These are phyloP conservation scores for Fistulinella cinereoalba DNA, from an alignment of 1,284 basidiomycete genomes.

Conservation along the genomic window DNA sequence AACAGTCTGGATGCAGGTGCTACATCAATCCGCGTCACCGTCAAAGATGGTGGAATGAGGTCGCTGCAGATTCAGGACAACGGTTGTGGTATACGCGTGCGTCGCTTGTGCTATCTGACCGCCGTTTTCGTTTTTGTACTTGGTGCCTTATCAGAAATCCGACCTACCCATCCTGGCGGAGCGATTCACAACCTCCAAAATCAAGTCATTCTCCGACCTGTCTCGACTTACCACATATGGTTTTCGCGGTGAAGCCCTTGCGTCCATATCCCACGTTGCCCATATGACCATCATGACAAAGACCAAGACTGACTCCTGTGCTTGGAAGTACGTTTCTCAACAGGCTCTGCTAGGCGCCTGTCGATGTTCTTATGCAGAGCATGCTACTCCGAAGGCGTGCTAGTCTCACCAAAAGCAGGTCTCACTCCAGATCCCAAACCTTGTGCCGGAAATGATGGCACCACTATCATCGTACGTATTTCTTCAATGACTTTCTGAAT, in stretches of 20 bases:
- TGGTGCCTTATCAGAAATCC: constrained; percentile 50
- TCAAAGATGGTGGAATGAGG: constrained; percentile 97
- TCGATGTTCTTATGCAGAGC: constrained; percentile 51
- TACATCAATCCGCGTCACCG: constrained; percentile 81
- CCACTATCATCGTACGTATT: constrained; percentile 72
- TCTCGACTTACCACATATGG: constrained; percentile 89
- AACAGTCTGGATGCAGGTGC: constrained; percentile 93
- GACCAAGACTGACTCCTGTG: constrained; percentile 74
- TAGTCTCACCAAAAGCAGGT: constrained; percentile 69
- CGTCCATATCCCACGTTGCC: constrained; percentile 94
- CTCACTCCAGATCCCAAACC: constrained; percentile 76
- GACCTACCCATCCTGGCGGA: constrained; percentile 93
- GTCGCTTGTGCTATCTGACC: background rate
- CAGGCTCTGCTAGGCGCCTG: background rate
- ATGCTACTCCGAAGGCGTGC: constrained; percentile 71
- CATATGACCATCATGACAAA: constrained; percentile 90
- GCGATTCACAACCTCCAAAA: constrained; percentile 94
- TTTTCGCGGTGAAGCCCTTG: constrained; percentile 95
- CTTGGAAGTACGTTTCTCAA: constrained; percentile 75
- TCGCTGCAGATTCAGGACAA: constrained; percentile 96
- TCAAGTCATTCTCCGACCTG: constrained; percentile 85
- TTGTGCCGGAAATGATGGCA: constrained; percentile 93
- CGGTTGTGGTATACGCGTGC: constrained; percentile 87
- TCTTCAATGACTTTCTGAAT: background rate
- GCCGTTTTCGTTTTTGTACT: background rate